Conservation (phyloP, 805 yeast species). For the Barnettozyma wickerhamii region DNA sequence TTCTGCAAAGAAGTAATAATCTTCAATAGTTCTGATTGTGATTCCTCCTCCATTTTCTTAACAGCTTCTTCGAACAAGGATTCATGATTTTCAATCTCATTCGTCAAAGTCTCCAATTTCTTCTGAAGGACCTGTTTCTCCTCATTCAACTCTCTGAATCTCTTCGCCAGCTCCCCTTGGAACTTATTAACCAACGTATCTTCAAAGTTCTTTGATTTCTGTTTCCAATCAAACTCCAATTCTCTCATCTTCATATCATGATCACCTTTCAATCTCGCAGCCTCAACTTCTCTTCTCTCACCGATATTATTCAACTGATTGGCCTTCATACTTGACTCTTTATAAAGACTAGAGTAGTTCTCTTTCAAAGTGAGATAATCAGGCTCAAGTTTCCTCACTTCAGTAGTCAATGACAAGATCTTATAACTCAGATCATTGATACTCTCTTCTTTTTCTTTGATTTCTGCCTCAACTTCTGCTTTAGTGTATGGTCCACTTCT, state of each 20-base stretch:
- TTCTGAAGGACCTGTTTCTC: background rate
- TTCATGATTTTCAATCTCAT: background rate
- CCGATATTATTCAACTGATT: conserved; percentile 28
- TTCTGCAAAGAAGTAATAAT: conserved; percentile 1
- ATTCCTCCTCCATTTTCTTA: background rate
- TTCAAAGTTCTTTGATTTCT: conserved; percentile 19
- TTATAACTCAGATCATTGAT: conserved; percentile 19
- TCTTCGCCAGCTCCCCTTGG: conserved; percentile 7
- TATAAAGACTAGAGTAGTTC: conserved; percentile 12
- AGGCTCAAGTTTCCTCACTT: conserved; percentile 34
- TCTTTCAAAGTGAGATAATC: conserved; percentile 31
- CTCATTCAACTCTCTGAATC: conserved; percentile 3
- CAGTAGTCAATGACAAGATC: conserved; percentile 32
- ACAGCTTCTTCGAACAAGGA: background rate
- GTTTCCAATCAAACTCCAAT: conserved; percentile 32
- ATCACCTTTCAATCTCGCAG: conserved; percentile 9
- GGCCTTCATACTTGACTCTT: conserved; percentile 26
- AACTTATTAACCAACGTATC: conserved; percentile 16
- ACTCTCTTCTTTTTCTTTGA: conserved; percentile 15
- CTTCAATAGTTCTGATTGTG: background rate
- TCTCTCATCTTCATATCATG: conserved; percentile 32
- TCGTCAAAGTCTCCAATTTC: background rate
- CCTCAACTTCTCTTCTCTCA: background rate
- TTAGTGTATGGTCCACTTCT: background rate
- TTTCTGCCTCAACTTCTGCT: background rate